Evolutionary conservation across 2,329 filamentous ascomycete genomes (phyloP), one percentile per base, ranked within the genome.

Genomic region (Fusarium ramigenum): DNA sequence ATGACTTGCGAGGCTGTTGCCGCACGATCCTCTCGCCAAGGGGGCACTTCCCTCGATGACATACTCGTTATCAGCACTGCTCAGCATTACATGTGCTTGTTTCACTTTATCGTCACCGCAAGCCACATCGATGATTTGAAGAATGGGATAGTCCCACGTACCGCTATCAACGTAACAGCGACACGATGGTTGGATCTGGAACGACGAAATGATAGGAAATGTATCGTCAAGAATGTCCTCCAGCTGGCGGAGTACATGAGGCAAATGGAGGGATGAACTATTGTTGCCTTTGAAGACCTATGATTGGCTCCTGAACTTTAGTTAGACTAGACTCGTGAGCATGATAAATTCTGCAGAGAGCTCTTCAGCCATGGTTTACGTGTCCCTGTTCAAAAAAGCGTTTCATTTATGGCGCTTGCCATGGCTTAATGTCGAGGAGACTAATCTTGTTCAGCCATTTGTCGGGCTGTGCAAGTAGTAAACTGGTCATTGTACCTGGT

Each of bases 331-430:
- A 44, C 6, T 25, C 25, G 10, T 12, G 16, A 25, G 18, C n/a
- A 44, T 18, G 5, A 43, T 5, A 4, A 23, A 9, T 37, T 8
- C 32, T 34, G 6, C 2, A 34, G 14, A 15, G 36, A 25, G 12
- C 3, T 44, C 16, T 25, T 43, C n/a, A 25, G 10, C 42, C 1
- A 5, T 1, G 16, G 5, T 12, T 10, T 0, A 12, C 4, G 7
- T 44, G 16, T 44, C 10, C 1, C 42, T 5, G 4, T 44, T 18
- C 0, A 5, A 18, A 25, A 18, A 4, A 44, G 1, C 7, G 6
- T 4, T 25, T 3, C 7, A 44, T 44, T 5, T 8, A 23, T 18
- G 3, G n/a, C 1, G 7, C 7, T 25, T 23, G 7, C 16, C 9
- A 44, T 42, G 21, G 9, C 18, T 11, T 8, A 6, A 14, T 32